Evolutionary conservation across 805 yeast species (phyloP).

Genomic region (Yamadazyma olivae): DNA sequence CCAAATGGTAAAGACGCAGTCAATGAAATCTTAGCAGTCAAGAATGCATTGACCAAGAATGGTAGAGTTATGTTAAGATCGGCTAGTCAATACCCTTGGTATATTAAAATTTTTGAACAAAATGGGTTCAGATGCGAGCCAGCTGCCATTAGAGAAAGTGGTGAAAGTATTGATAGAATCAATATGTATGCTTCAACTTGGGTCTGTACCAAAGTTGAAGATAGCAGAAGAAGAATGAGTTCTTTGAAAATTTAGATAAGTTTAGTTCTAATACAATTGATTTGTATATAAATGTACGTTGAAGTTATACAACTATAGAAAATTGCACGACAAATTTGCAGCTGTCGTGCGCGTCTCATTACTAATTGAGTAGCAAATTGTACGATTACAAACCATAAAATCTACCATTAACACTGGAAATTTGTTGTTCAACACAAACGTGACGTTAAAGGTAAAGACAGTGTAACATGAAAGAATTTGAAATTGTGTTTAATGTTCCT

Average conservation of each 20-base stretch:
- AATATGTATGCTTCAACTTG: conserved; percentile 90
- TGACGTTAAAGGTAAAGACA: too few species aligned
- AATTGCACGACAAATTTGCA: too few species aligned
- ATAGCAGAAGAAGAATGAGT: conserved; percentile 35
- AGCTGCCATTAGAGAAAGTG: conserved; percentile 64
- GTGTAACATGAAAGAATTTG: conserved; percentile 30
- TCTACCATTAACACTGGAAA: too few species aligned
- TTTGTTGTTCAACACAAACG: too few species aligned
- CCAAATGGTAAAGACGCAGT: conserved; percentile 61
- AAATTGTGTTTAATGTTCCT: conserved; percentile 83
- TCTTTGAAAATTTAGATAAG: conserved; percentile 30
- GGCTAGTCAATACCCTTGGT: conserved; percentile 76
- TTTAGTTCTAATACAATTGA: conserved; percentile 4
- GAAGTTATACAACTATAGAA: too few species aligned
- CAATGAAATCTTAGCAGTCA: conserved; percentile 62
- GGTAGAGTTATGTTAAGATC: conserved; percentile 79
- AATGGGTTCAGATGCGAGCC: conserved; percentile 67
- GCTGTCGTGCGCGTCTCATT: too few species aligned
- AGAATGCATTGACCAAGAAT: conserved; percentile 57
- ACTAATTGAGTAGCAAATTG: too few species aligned
- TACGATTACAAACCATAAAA: too few species aligned
- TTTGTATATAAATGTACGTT: conserved; percentile 6
- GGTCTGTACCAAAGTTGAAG: conserved; percentile 60
- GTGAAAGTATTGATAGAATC: conserved; percentile 69
- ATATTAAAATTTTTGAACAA: conserved; percentile 62